Percentiles rank a stretch among this genome's conserved stretches.
Evolutionary conservation across 345 rosid species (phyloP).

Genomic region (Rhizophora apiculata): DNA sequence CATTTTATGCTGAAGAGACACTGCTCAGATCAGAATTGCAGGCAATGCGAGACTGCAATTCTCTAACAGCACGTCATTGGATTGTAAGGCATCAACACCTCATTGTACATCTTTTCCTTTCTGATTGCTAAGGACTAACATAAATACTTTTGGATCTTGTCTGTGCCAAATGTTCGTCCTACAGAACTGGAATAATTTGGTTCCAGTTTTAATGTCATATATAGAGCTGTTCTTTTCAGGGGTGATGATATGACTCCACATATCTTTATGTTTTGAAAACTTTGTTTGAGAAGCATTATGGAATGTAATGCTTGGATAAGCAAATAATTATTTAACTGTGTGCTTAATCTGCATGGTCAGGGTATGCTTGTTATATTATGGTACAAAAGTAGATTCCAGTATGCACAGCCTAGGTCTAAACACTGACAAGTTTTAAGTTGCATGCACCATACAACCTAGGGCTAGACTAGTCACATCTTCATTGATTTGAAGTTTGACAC

Average conservation of each 20-base stretch:
- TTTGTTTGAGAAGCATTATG: background rate
- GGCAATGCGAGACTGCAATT: constrained; percentile 84
- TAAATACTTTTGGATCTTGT: background rate
- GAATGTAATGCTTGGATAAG: background rate
- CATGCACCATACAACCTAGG: too few relatives aligned
- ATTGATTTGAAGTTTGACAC: too few relatives aligned
- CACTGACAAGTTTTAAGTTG: too few relatives aligned
- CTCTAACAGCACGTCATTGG: constrained; percentile 84
- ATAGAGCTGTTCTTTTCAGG: background rate
- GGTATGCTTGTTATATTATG: too few relatives aligned
- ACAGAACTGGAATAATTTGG: background rate
- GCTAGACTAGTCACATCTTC: too few relatives aligned
- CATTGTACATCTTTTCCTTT: too few relatives aligned
- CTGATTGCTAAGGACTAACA: background rate
- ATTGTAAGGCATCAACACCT: constrained; percentile 53
- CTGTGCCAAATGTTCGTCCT: background rate
- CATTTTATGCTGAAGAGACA: constrained; percentile 81
- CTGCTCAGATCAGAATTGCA: constrained; percentile 65
- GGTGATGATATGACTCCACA: too few relatives aligned
- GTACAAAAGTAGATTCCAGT: too few relatives aligned
- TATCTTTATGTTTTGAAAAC: too few relatives aligned
- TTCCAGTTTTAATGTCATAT: background rate
- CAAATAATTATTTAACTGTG: too few relatives aligned
- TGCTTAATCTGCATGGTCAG: too few relatives aligned
- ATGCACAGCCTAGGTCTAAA: too few relatives aligned